Evolutionary conservation across 2,329 filamentous ascomycete species (phyloP), one percentile per base, ranked within the genome.

Genomic region (Aspergillus sp.): DNA sequence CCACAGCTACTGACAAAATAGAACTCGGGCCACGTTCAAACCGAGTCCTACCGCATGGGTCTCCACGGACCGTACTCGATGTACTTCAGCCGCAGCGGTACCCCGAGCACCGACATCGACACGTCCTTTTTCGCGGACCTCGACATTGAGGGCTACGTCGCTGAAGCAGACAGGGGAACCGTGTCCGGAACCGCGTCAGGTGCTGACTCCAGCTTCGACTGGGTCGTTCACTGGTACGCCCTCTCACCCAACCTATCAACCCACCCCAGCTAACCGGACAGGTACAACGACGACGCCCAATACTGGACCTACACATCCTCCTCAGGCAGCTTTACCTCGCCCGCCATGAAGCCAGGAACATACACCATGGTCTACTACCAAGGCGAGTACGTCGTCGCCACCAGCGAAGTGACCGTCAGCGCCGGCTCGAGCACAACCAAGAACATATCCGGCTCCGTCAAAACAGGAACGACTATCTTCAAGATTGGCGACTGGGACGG

Each of bases 311-410:
- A 84, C 60, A 82, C 85, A 19, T 78, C 78, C 8, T 80, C 80
- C 21, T 77, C 73, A 48, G 86, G 86, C 8, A 77, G 77, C 11
- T 90, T 87, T 73, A 87, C 82, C 2, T 88, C 86, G 0, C 87
- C 87, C 0, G 76, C 81, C 58, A 89, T 90, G 87, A 87, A 86
- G 67, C 84, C 86, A 0, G 87, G 87, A 30, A 87, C 84, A 0
- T 89, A 89, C 75, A 88, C 84, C n/a, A 87, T 88, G 81, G 82
- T 87, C 4, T 80, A 89, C 39, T 88, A 87, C 73, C 84, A 86
- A 65, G 81, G 78, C 17, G 85, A 88, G 70, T 82, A 82, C 68
- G 78, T 81, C 62, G 83, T 87, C 8, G 83, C 82, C 3, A 78
- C 79, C 2, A 73, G 77, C 23, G 77, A 74, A 5, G 82, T 85